phyloP scores from a whole-genome alignment of 805 yeast genomes.

The Spathaspora passalidarum region DNA sequence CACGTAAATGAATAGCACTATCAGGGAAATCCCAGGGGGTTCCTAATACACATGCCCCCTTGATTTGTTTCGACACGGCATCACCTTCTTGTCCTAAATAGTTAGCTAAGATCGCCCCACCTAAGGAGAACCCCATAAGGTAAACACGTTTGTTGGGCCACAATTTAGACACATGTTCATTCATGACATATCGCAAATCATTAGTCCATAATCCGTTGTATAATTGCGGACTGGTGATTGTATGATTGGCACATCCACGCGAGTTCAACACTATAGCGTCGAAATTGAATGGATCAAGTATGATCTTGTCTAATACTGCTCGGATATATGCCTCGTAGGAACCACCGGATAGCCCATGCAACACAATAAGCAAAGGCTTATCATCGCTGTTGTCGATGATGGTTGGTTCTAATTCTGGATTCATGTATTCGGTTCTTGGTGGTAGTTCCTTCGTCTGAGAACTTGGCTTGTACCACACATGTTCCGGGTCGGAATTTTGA shows the following conservation, averaged over 20 bases:
- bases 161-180: constrained; percentile 43
- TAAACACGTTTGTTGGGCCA: constrained; percentile 66
- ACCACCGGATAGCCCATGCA: constrained; percentile 80
- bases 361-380: constrained; percentile 58
- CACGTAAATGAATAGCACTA: constrained; percentile 45
- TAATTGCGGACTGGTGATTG: constrained; percentile 63
- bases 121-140: constrained; percentile 69
- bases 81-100: constrained; percentile 63
- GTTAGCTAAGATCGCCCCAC: constrained; percentile 64
- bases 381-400: constrained; percentile 32
- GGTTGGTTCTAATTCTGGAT: constrained; percentile 39
- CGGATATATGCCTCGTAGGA: constrained; percentile 73
- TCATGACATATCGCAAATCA: constrained; percentile 61
- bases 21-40: constrained; percentile 73
- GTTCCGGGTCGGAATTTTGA: constrained; percentile 14
- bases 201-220: constrained; percentile 69
- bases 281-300: constrained; percentile 37
- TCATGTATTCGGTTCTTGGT: constrained; percentile 63
- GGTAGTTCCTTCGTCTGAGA: constrained; percentile 57
- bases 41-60: constrained; percentile 59
- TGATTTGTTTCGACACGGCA: constrained; percentile 47
- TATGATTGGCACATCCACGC: constrained; percentile 77
- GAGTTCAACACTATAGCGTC: constrained; percentile 63
- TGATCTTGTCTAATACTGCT: constrained; percentile 46
- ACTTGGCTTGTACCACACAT: constrained; percentile 34